Percentiles rank a stretch among this genome's conserved stretches.
Evolutionary conservation across 2,329 filamentous ascomycete species (phyloP).

Genomic region (Fusarium fracticaudum): DNA sequence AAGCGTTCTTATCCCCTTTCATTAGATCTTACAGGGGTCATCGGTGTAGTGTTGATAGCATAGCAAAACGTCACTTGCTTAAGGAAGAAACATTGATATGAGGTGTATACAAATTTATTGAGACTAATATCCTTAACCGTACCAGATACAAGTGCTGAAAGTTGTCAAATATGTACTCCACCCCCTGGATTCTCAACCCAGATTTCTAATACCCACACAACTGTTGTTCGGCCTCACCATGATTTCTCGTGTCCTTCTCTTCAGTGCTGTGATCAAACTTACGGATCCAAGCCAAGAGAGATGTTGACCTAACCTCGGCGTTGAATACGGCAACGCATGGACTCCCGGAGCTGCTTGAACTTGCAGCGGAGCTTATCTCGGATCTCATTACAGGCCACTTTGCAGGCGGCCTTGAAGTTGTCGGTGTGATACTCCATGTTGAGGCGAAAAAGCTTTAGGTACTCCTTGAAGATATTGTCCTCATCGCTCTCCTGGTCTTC

Average conservation of each 20-base stretch:
- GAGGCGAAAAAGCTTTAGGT: not conserved
- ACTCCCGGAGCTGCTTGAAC: not conserved
- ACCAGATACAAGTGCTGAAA: not conserved
- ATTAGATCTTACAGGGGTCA: not conserved
- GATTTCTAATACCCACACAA: not conserved
- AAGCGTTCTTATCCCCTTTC: constrained; percentile 10
- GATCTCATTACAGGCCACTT: not conserved
- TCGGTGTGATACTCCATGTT: not conserved
- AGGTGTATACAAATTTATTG: not conserved
- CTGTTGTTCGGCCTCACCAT: not conserved
- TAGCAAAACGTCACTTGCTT: not conserved
- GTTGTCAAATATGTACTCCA: not conserved
- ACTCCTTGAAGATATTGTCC: not conserved
- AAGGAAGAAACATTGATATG: not conserved
- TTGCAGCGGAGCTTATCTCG: not conserved
- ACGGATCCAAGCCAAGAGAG: not conserved
- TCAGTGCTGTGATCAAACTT: not conserved
- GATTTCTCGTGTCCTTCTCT: not conserved
- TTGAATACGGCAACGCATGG: not conserved
- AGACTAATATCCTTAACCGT: not conserved
- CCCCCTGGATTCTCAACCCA: not conserved
- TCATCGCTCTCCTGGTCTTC: not conserved
- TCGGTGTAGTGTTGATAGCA: not conserved
- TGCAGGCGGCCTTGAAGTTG: not conserved
- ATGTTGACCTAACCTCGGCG: not conserved